Evolutionary conservation across 23 red algal species (phyloP), one percentile per base, ranked within the genome.

Genomic region (Gracilaria domingensis): DNA sequence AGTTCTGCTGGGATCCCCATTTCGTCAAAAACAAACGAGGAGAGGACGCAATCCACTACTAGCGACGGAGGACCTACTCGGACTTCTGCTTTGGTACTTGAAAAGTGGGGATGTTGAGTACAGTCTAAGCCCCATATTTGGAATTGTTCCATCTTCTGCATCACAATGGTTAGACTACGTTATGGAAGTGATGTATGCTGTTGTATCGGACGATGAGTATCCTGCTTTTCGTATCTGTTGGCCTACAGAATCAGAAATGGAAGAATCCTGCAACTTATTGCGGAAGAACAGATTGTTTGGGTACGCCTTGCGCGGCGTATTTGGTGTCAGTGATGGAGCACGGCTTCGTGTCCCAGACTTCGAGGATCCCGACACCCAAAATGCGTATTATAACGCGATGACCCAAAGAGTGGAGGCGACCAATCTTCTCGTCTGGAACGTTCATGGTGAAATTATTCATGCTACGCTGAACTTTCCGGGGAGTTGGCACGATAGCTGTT

Each of bases 381-480:
- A 70, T 29, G 1, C 55, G 12, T 85, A 16, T 21, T 58, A 58
- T 16, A 58, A 58, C 54, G 54, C 59, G 24, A 62, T 62, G 59
- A 73, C 35, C 36, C 67, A 73, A 24, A 17, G 24, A 6, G 58
- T 85, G 8, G 81, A 85, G 58, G 58, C 57, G 4, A 85, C 81
- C 5, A 67, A 69, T 42, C 24, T 67, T 8, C 24, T 85, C 29
- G 57, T 85, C 0, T 85, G 62, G 35, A 85, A 85, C 60, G 67
- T 85, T 8, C 48, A 64, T 4, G 62, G 57, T 20, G 81, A 85
- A 40, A 64, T 85, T 18, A 85, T 85, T 25, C 81, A 85, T 35
- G 81, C 81, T 0, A 2, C 25, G 1, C 0, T 85, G 2, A 85
- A 85, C 4, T 33, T 69, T 42, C 81, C 57, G 2, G 81, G 81